Evolutionary conservation across 768 basidiomycete genomes (phyloP), one percentile per base, ranked within the genome.

Genomic region (Pulveroboletus sp.): DNA sequence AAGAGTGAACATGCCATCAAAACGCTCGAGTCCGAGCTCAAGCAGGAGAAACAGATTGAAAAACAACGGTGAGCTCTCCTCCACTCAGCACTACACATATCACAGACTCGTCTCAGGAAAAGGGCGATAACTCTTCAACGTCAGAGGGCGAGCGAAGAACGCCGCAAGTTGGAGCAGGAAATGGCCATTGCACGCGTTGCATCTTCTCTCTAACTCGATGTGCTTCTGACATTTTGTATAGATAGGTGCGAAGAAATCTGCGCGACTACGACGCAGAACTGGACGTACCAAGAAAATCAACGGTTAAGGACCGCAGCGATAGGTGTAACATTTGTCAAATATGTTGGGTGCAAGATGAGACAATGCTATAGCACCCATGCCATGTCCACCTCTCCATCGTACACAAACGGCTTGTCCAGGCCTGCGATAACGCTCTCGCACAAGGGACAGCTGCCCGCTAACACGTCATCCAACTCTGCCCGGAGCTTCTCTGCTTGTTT

Each of bases 361-460:
- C 35, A 27, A 26, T 31, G 1, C 47, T 70, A 93, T 55, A 92
- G 63, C 50, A 79, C 73, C 90, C 90, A 93, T 47, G 84, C 88
- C 47, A 75, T 73, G 68, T 91, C 88, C 37, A 77, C 73, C 69
- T 93, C 91, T 28, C 83, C 92, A 31, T 83, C 79, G 56, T 78
- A 76, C 43, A 89, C 80, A 60, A 98, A 98, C 11, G 91, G 84
- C 65, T 82, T 86, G 65, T 98, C 94, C 58, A 98, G 68, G 6
- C 87, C 86, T 5, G 76, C 82, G 39, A 96, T 78, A 15, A 93
- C 87, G 54, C 85, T 85, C 64, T 98, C 96, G 67, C 96, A 99
- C 50, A 97, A 70, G 28, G 94, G 93, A 71, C 96, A 98, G 51
- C 78, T 89, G 57, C 86, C 84, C 15, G 93, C 86, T 36, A 99